A percentile compares a stretch with the other conserved stretches of the same genome.
phyloP scores from a whole-genome alignment of 495 filamentous ascomycete species.

The Umbilicaria muhlenbergii region DNA sequence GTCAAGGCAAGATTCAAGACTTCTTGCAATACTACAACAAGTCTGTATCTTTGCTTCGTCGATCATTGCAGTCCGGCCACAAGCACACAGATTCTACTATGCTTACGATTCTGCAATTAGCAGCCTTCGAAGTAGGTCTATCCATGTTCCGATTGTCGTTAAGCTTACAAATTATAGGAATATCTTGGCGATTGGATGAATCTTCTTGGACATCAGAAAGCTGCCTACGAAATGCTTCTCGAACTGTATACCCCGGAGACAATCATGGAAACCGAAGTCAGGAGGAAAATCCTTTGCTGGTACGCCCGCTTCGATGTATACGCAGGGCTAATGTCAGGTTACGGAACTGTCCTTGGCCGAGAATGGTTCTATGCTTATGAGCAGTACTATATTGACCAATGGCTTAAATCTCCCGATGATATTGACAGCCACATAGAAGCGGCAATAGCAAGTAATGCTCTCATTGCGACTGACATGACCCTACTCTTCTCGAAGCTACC shows the following conservation, averaged over 20 bases:
- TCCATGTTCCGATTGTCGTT: background rate
- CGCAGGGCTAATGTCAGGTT: slow-evolving; percentile 65
- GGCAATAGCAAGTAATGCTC: slow-evolving; percentile 46
- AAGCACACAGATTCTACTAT: slow-evolving; percentile 60
- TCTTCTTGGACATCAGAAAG: slow-evolving; percentile 80
- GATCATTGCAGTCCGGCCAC: slow-evolving; percentile 51
- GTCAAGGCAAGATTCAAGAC: slow-evolving; percentile 53
- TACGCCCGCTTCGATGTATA: slow-evolving; percentile 83
- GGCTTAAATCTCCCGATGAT: slow-evolving; percentile 42
- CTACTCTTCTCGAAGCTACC: slow-evolving; percentile 53
- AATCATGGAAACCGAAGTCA: slow-evolving; percentile 49
- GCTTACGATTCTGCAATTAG: slow-evolving; percentile 80
- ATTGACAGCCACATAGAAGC: slow-evolving; percentile 49
- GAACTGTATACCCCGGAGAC: slow-evolving; percentile 65
- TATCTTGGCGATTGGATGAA: slow-evolving; percentile 91
- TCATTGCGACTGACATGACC: slow-evolving; percentile 69
- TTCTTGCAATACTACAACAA: slow-evolving; percentile 86
- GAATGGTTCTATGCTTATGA: slow-evolving; percentile 65
- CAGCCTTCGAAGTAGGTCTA: slow-evolving; percentile 69
- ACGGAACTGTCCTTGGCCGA: slow-evolving; percentile 52
- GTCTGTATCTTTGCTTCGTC: slow-evolving; percentile 61
- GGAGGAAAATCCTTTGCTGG: slow-evolving; percentile 65
- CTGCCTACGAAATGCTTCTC: slow-evolving; percentile 66
- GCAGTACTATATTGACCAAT: slow-evolving; percentile 43
- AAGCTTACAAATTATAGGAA: slow-evolving; percentile 44